Base-by-base conservation (phyloP, 306 rosid species). In the Rosa lucieae region DNA sequence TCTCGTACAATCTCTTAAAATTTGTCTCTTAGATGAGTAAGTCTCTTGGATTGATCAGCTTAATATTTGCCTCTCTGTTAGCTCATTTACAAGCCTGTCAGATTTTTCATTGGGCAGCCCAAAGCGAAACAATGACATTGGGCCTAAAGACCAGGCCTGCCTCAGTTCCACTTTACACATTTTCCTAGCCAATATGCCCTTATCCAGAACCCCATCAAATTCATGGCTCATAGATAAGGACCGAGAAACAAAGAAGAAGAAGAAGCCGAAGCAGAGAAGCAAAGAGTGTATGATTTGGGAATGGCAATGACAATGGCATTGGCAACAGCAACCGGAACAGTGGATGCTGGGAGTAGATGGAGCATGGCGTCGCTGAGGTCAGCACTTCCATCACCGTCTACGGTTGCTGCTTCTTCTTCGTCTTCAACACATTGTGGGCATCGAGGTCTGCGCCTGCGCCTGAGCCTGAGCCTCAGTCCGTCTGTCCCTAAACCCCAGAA, bases 311-410 rank as follows among this genome's bases (percentile, higher is more conserved):
- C 80, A 52, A 79, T 63, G 70, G 76, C 77, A 23, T 73, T 78
- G 74, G 73, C 20, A 73, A 65, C 80, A n/a, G 73, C 79, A 10
- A 43, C 73, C 35, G 82, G 83, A 2, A 32, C 80, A 42, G 74
- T 70, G 0, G 82, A 79, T 9, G 49, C 47, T 40, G 80, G 68
- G 15, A 79, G 61, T 69, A 82, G 83, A 42, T 92, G 96, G 98
- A 86, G 82, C 46, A 84, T 91, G 91, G 78, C 87, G 8, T 85
- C 98, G 2, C 86, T 95, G 40, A 90, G 85, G 12, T 87, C 92
- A 40, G 82, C 96, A 20, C 76, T 89, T 8, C 95, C 97, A 2
- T 80, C 90, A 42, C 44, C 79, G 70, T 58, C 86, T 66, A 76
- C 89, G 18, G 2, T 46, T 26, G 59, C 83, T 23, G 74, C 81